Conservation (phyloP, 202 grass and related monocot species). For the Setaria italica region DNA sequence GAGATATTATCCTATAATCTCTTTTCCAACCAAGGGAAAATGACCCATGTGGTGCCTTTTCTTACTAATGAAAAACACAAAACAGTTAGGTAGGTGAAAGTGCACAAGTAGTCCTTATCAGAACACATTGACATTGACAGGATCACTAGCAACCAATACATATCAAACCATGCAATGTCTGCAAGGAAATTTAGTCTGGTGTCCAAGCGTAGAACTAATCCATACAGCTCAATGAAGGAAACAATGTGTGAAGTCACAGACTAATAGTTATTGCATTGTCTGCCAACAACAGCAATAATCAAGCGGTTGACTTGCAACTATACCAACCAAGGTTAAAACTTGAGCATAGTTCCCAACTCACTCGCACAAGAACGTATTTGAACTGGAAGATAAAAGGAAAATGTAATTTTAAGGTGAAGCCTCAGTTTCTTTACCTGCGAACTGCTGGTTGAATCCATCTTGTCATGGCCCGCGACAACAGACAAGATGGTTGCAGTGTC, state of each 20-base stretch:
- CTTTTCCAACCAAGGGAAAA: conserved; percentile 12
- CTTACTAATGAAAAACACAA: conserved; percentile 4
- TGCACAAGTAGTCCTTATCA: neutral
- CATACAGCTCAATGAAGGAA: neutral
- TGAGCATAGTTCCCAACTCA: neutral
- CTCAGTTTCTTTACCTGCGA: conserved; percentile 59
- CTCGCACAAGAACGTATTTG: neutral
- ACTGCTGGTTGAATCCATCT: conserved; percentile 86
- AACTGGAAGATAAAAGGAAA: conserved; percentile 2
- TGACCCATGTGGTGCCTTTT: neutral
- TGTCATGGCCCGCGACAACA: conserved; percentile 86
- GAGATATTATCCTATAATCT: neutral
- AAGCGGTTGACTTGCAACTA: conserved; percentile 10
- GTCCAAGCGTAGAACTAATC: conserved; percentile 7
- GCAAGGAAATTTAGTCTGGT: conserved; percentile 16
- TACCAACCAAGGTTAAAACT: neutral
- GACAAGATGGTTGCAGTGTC: conserved; percentile 78
- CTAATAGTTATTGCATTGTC: neutral
- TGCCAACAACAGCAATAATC: conserved; percentile 1
- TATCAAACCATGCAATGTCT: neutral
- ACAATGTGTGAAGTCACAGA: neutral
- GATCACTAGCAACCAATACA: conserved; percentile 1
- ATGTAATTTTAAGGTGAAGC: conserved; percentile 27
- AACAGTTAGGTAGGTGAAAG: neutral
- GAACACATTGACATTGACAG: neutral